Evolutionary conservation across 257 asterid genomes (phyloP), one percentile per base, ranked within the genome.

Genomic region (Solanum stenotomum): DNA sequence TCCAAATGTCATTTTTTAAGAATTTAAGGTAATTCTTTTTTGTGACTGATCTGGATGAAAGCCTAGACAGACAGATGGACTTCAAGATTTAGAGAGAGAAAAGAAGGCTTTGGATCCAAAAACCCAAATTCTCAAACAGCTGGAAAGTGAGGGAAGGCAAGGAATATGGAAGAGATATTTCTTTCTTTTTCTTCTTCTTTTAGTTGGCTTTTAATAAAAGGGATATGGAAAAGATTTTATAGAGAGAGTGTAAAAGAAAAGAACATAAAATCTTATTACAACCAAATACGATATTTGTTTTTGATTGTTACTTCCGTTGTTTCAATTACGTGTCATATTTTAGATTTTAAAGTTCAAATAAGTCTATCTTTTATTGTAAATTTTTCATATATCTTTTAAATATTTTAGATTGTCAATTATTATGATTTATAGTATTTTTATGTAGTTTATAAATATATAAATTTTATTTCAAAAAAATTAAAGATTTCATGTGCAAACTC

Each of bases 81-180:
- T 56, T 86, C 56, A 86, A 33, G 78, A 86, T 29, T 87, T 20
- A 61, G 85, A n/a, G 63, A 86, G 85, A n/a, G 31, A 86, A 72
- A 12, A 12, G 78, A 84, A 31, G 25, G 86, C 33, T 49, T 87
- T 84, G 86, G 78, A 74, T 85, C 68, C 87, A n/a, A 83, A 77
- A 71, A 83, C 52, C 25, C 23, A 44, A 20, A 40, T n/a, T 65
- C 56, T 82, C 68, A 22, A 83, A 34, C 85, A 61, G 70, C 18
- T 44, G 85, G n/a, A 87, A 38, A 74, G 67, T 84, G 56, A 88
- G 59, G 88, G 90, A 90, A 74, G 61, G 61, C 23, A 52, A 52
- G 88, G 70, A 90, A 90, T 40, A 76, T 29, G 86, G 61, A 83
- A 35, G 35, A 67, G 89, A 89, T 75, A 79, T 79, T 79, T 42